A percentile compares a stretch with the other conserved stretches of the same genome.
Conservation (phyloP, 257 asterid genomes). For the Phtheirospermum japonicum region DNA sequence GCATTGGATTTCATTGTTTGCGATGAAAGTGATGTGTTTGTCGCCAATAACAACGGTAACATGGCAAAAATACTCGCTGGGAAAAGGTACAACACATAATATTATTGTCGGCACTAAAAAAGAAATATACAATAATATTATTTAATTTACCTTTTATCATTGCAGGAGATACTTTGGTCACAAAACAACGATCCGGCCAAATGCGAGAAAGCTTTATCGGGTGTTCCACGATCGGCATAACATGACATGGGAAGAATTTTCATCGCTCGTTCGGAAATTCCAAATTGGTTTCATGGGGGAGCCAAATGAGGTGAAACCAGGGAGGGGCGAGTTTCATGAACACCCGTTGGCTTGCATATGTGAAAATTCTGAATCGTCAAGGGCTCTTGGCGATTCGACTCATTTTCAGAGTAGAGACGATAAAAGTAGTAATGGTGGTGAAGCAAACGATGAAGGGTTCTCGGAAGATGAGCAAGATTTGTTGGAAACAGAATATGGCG, state of each 20-base stretch:
- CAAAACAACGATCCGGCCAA: constrained; percentile 74
- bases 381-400: constrained; percentile 5
- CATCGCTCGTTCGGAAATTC: constrained; percentile 41
- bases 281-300: constrained; percentile 79
- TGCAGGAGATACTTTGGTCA: constrained; percentile 76
- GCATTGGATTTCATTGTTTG: constrained; percentile 77
- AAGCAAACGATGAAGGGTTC: constrained; percentile 35
- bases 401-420: constrained; percentile 13
- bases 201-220: constrained; percentile 49
- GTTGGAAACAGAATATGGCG: constrained; percentile 45
- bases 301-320: constrained; percentile 56
- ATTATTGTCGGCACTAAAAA: too few relatives aligned
- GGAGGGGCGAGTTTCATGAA: constrained; percentile 68
- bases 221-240: constrained; percentile 42
- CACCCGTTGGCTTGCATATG: constrained; percentile 70
- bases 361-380: constrained; percentile 31
- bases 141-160: too few relatives aligned
- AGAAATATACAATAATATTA: too few relatives aligned
- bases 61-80: constrained; percentile 82
- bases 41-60: constrained; percentile 76
- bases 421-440: neutral
- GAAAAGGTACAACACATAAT: constrained; percentile 47
- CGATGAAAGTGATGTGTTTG: constrained; percentile 74
- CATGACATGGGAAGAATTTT: constrained; percentile 66
- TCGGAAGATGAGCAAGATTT: constrained; percentile 47